Evolutionary conservation across 768 basidiomycete species (phyloP).

Genomic region (Amanita pallidorosea): DNA sequence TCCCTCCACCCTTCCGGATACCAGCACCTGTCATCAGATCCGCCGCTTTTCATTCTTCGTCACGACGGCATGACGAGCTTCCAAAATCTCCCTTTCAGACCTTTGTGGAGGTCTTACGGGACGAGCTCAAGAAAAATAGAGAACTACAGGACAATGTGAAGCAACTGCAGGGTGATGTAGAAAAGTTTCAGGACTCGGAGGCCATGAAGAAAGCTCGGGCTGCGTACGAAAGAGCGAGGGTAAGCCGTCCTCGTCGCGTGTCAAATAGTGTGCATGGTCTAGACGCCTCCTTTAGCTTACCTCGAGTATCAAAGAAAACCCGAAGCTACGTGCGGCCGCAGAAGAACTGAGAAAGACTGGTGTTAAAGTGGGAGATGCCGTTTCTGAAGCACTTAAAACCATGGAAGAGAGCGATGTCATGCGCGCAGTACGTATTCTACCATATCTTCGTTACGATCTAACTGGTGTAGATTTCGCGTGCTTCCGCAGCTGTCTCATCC

Average conservation of each 20-base stretch:
- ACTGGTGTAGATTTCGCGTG: conserved; percentile 59
- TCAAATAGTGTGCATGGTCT: conserved; percentile 3
- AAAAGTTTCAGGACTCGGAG: conserved; percentile 94
- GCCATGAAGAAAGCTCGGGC: conserved; percentile 88
- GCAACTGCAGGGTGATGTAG: conserved; percentile 94
- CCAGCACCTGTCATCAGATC: conserved; percentile 8
- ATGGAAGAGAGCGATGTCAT: conserved; percentile 95
- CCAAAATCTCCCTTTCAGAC: conserved; percentile 93
- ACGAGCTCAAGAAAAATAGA: conserved; percentile 88
- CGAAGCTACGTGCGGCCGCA: conserved; percentile 80
- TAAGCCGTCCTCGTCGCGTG: conserved; percentile 28
- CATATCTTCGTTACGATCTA: neutral
- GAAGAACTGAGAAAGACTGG: conserved; percentile 87
- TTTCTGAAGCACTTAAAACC: conserved; percentile 79
- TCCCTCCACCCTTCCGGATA: conserved; percentile 32
- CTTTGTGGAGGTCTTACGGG: conserved; percentile 88
- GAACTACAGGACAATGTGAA: conserved; percentile 96
- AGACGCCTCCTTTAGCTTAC: conserved; percentile 49
- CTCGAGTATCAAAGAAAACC: conserved; percentile 94
- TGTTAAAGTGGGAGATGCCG: conserved; percentile 88
- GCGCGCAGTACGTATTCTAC: conserved; percentile 49
- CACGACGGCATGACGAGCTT: conserved; percentile 47
- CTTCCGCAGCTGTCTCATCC: conserved; percentile 76
- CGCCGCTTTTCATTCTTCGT: conserved; percentile 57
- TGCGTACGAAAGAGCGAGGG: conserved; percentile 90